These are phyloP conservation scores for Ogataea henricii DNA, from an alignment of 805 yeast species.

Conservation along the genomic window DNA sequence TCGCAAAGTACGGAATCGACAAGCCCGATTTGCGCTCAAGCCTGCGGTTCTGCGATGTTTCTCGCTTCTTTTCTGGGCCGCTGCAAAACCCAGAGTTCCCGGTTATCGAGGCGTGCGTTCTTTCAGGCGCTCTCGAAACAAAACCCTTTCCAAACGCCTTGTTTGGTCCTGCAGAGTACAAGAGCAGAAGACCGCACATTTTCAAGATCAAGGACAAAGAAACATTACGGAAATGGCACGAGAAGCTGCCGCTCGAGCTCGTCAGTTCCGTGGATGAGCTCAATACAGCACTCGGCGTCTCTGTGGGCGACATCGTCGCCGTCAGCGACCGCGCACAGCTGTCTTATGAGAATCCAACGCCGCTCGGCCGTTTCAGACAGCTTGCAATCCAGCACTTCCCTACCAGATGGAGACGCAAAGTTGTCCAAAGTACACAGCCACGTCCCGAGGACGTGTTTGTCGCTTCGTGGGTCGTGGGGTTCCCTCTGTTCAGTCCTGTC, in stretches of 20 bases:
- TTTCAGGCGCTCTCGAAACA: conserved; percentile 47
- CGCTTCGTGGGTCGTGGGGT: conserved; percentile 85
- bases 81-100: conserved; percentile 55
- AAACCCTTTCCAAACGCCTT: conserved; percentile 39
- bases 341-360: conserved; percentile 93
- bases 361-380: conserved; percentile 85
- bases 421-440: conserved; percentile 17
- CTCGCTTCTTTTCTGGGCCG: conserved; percentile 38
- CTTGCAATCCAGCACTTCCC: conserved; percentile 62
- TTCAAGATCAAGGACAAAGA: conserved; percentile 48
- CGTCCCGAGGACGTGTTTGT: conserved; percentile 46
- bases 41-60: conserved; percentile 52
- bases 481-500: conserved; percentile 85
- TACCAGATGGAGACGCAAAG: conserved; percentile 46
- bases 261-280: conserved; percentile 21
- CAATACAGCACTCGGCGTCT: conserved; percentile 41
- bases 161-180: conserved; percentile 46
- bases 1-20: conserved; percentile 81
- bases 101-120: conserved; percentile 71
- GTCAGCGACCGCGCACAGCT: conserved; percentile 69
- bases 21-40: conserved; percentile 86
- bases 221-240: conserved; percentile 47
- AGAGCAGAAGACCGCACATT: conserved; percentile 58
- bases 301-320: conserved; percentile 74
- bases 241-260: conserved; percentile 24